Conservation (phyloP, 495 filamentous ascomycete species). For the Tetracladium setigerum region DNA sequence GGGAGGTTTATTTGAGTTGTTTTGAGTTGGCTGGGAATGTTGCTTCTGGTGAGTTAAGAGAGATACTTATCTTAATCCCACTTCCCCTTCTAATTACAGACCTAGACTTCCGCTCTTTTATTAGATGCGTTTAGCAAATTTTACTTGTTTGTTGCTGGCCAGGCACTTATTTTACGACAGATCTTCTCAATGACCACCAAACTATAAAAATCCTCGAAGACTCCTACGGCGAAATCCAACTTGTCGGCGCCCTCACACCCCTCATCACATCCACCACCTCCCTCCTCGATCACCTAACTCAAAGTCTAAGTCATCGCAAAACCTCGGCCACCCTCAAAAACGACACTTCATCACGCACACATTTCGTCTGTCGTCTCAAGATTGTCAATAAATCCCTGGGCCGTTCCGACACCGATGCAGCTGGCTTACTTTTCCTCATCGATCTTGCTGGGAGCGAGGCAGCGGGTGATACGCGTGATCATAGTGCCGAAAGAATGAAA, state of each 20-base stretch:
- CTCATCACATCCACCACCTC: no score
- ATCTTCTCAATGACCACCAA: slow-evolving; percentile 22
- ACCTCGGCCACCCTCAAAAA: slow-evolving; percentile 31
- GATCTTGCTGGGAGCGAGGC: slow-evolving; percentile 42
- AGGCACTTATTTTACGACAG: slow-evolving; percentile 1
- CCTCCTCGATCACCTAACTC: no score
- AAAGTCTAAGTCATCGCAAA: not conserved
- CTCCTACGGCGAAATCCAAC: slow-evolving; percentile 25
- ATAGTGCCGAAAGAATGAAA: slow-evolving; percentile 28
- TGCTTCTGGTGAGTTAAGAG: slow-evolving; percentile 11
- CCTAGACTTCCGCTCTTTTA: not conserved
- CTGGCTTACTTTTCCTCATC: slow-evolving; percentile 34
- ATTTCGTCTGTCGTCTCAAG: slow-evolving; percentile 39
- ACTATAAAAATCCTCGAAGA: slow-evolving; percentile 25
- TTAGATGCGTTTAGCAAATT: not conserved
- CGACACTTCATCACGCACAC: slow-evolving; percentile 37
- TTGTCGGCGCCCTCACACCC: slow-evolving; percentile 14
- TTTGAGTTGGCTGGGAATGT: slow-evolving; percentile 28
- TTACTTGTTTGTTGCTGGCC: not conserved
- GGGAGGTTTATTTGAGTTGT: slow-evolving; percentile 23
- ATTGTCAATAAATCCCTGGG: slow-evolving; percentile 25
- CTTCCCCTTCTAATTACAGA: not conserved
- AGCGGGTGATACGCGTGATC: slow-evolving; percentile 22
- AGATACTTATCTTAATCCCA: not conserved
- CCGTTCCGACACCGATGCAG: not conserved